Base-by-base conservation (phyloP, 345 rosid species). In the Anastatica hierochuntica region DNA sequence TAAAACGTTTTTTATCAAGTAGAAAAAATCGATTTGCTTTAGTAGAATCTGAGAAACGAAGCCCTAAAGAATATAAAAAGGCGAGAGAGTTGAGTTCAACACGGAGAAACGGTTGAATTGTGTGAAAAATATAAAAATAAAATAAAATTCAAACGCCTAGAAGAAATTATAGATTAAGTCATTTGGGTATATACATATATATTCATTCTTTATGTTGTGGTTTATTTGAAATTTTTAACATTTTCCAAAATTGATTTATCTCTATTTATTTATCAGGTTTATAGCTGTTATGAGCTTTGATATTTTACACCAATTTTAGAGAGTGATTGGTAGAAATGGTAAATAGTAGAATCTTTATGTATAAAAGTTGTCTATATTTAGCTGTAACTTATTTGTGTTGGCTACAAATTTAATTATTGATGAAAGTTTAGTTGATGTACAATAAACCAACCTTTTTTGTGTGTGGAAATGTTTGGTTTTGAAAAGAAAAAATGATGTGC, bases 11-110 rank as follows among this genome's bases (percentile, higher is more conserved):
- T 3, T 52, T 40, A 18, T n/a, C n/a, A 24, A 53, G 64, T 41
- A 63, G 61, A 64, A 57, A 58, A 53, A 24, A 7, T 43, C 23
- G 61, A 52, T 53, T 59, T 65, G 10, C 6, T 31, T 44, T 8
- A 37, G 66, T 43, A 59, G 56, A 67, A 67, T 59, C 65, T 59
- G 60, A 66, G 60, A 58, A 43, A 59, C 40, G 27, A 43, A 51
- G 66, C 56, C 66, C 27, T 51, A 37, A n/a, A n/a, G 43, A 37
- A 37, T 59, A 3, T 4, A 38, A 53, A 60, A 52, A 68, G 77
- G 81, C 76, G 83, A 79, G 75, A n/a, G n/a, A n/a, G n/a, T n/a
- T n/a, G n/a, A n/a, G n/a, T 64, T 69, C 61, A 63, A 82, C 83
- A 71, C 80, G 82, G 78, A 72, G 76, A 68, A 73, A 74, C 79